Evolutionary conservation across 306 rosid genomes (phyloP).

Genomic region (Chamaecrista fasciculata): DNA sequence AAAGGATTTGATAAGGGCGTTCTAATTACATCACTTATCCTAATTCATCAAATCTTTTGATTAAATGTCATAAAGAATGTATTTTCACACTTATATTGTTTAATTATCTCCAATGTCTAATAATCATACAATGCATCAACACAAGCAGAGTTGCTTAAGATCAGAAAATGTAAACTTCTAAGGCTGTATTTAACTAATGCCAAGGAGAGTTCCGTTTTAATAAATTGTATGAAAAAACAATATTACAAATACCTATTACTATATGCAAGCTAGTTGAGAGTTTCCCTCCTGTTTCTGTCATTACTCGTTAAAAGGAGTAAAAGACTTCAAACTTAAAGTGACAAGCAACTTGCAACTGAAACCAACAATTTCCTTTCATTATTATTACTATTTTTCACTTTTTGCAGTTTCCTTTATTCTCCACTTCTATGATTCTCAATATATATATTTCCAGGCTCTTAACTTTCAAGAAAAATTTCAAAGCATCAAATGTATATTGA

Average conservation of each 20-base stretch:
- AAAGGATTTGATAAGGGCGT: neutral
- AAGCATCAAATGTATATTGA: neutral
- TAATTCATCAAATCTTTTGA: slow-evolving; percentile 13
- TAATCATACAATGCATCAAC: neutral
- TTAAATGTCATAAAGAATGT: neutral
- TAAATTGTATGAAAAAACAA: neutral
- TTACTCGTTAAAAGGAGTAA: neutral
- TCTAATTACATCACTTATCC: slow-evolving; percentile 12
- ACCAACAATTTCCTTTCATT: neutral
- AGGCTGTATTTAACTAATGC: slow-evolving; percentile 11
- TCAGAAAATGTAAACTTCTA: neutral
- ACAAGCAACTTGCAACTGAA: neutral
- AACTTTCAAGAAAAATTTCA: neutral
- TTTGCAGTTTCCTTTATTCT: neutral
- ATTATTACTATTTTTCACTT: neutral
- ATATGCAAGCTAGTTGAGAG: neutral
- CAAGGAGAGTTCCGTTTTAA: neutral
- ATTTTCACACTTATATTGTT: neutral
- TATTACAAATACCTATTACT: slow-evolving; percentile 8
- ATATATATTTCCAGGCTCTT: neutral
- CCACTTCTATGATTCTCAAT: slow-evolving; percentile 21
- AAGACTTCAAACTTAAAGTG: neutral
- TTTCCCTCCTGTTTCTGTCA: neutral
- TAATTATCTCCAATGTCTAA: slow-evolving; percentile 3
- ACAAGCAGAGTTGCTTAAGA: slow-evolving; percentile 8